A percentile compares a stretch with the other conserved stretches of the same genome.
Conservation (phyloP, 2,329 filamentous ascomycete genomes). For the Cytospora chrysosperma region DNA sequence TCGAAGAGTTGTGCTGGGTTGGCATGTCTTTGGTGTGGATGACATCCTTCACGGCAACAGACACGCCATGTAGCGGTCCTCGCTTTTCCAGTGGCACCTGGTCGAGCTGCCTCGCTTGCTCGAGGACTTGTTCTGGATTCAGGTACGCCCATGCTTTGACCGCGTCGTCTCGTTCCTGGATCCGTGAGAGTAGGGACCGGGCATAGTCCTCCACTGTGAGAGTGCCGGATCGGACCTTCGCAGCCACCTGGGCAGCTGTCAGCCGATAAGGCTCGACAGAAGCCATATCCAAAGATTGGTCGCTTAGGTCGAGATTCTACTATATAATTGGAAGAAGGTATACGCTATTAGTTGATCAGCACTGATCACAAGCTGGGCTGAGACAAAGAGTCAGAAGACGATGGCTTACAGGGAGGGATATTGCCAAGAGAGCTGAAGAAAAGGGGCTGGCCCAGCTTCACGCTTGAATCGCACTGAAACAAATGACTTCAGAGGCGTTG, state of each 20-base stretch:
- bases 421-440: not conserved
- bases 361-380: not conserved
- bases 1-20: constrained; percentile 53
- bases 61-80: constrained; percentile 56
- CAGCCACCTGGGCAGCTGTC: constrained; percentile 43
- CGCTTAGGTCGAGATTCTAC: too few relatives aligned
- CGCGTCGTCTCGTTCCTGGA: constrained; percentile 42
- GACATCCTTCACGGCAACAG: constrained; percentile 61
- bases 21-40: constrained; percentile 61
- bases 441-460: too few relatives aligned
- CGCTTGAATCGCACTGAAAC: not conserved
- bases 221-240: constrained; percentile 38
- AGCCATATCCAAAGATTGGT: not conserved
- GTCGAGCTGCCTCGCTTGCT: constrained; percentile 51
- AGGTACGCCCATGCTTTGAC: constrained; percentile 54
- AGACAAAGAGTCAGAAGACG: too few relatives aligned
- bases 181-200: constrained; percentile 45
- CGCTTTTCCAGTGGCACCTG: constrained; percentile 45
- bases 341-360: too few relatives aligned
- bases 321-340: not conserved
- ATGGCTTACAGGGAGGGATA: not conserved
- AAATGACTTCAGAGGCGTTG: not conserved
- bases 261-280: constrained; percentile 25
- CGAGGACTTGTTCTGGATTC: constrained; percentile 45
- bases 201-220: constrained; percentile 52